A percentile compares a stretch with the other conserved stretches of the same genome.
These are phyloP conservation scores for Fusarium nurragi DNA, from an alignment of 2,329 filamentous ascomycete species.

Conservation along the genomic window DNA sequence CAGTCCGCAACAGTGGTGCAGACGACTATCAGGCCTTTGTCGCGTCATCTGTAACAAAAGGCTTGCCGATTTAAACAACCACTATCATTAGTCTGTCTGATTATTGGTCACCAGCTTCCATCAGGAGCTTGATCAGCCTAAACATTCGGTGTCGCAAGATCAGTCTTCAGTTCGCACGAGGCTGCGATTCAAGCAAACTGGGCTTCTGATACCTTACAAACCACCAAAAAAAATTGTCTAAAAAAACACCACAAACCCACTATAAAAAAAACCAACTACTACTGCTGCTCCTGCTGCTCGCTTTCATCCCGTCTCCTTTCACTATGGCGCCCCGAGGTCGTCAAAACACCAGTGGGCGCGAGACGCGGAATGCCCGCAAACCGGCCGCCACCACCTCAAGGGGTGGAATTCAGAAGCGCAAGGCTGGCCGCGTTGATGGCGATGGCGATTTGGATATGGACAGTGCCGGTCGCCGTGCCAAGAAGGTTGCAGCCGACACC, in stretches of 20 bases:
- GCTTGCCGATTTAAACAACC: not conserved
- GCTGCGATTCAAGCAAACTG: not conserved
- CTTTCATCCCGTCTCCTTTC: constrained; percentile 2
- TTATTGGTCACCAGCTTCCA: not conserved
- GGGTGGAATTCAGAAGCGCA: constrained; percentile 64
- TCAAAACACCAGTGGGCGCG: constrained; percentile 44
- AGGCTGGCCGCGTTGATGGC: constrained; percentile 55
- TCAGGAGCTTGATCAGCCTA: not conserved
- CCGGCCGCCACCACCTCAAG: constrained; percentile 48
- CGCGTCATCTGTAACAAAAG: not conserved
- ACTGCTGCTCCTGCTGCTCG: not conserved
- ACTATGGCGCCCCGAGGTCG: constrained; percentile 51
- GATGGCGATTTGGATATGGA: constrained; percentile 72
- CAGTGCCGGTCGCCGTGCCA: constrained; percentile 49
- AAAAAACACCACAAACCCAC: not conserved
- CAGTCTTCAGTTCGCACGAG: not conserved
- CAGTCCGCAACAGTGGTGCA: constrained; percentile 2
- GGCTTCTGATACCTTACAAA: constrained; percentile 15
- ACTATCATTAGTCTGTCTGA: not conserved
- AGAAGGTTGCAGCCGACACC: constrained; percentile 44
- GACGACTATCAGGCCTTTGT: not conserved
- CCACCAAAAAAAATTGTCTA: not conserved
- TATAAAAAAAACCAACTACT: constrained; percentile 2
- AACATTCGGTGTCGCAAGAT: constrained; percentile 3
- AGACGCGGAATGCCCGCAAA: constrained; percentile 45